Base-by-base conservation (phyloP, 768 basidiomycete species). In the Termitomyces sp. region DNA sequence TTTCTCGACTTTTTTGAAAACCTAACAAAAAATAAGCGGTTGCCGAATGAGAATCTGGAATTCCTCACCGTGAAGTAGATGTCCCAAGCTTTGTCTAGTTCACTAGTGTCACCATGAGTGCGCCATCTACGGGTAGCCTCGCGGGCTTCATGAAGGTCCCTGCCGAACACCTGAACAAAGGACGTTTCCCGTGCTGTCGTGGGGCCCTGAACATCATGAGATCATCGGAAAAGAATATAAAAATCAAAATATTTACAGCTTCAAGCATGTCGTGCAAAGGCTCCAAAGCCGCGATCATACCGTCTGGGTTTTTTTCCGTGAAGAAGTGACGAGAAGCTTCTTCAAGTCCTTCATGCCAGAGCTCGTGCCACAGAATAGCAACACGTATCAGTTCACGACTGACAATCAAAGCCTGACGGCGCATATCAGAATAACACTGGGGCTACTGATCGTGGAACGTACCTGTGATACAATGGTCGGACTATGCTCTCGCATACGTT, bases 331-430 rank as follows among this genome's bases (percentile, higher is more conserved):
- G 83, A 7, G 95, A 97, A 6, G 97, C 97, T 71, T 99, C 97
- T 73, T 99, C 97, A 22, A 99, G 77, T 18, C 93, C 94, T 74
- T 99, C 97, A 65, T 98, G 94, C 97, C 97, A 99, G 62, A 94
- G 77, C 70, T 99, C 97, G 64, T 98, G 95, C 97, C 97, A 99
- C 12, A 99, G 77, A 59, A 99, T 98, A 7, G 97, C 96, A 7
- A 98, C 92, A 20, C 97, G 88, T 58, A 98, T 98, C 37, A 99
- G 81, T 69, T 99, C 97, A 31, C 90, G 86, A 68, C 92, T 92
- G 70, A 99, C 93, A 26, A 96, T 69, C 47, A 87, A 75, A 10
- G 94, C 95, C 85, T 94, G 59, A 22, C 42, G 28, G 12, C 20
- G 16, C 1, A 18, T 22, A 41, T 59, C 22, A 51, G 41, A n/a